Evolutionary conservation across 129 eudicot genomes (phyloP).

Genomic region (Apium graveolens): DNA sequence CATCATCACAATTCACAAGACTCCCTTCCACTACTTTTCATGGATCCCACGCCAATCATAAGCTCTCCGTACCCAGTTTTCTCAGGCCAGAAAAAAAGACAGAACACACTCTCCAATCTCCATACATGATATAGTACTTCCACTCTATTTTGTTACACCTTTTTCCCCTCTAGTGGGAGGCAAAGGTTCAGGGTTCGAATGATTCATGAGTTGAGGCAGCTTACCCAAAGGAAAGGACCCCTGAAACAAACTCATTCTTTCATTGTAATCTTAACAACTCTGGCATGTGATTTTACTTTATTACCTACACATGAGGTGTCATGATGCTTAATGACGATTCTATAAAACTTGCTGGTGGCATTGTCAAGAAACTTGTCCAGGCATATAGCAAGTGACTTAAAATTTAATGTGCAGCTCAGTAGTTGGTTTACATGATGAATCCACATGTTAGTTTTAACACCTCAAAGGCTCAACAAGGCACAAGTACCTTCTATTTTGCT

Average conservation of each 20-base stretch:
- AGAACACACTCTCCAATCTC: not conserved
- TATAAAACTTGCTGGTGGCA: not conserved
- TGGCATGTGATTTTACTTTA: not conserved
- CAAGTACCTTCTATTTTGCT: not conserved
- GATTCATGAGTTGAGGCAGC: too few relatives aligned
- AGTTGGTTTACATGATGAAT: not conserved
- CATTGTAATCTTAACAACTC: not conserved
- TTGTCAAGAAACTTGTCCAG: not conserved
- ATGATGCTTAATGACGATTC: not conserved
- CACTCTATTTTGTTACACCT: not conserved
- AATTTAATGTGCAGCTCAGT: too few relatives aligned
- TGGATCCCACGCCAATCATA: not conserved
- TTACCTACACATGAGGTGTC: not conserved
- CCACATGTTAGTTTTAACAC: not conserved
- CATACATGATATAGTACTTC: not conserved
- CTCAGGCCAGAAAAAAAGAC: not conserved
- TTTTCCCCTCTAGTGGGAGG: not conserved
- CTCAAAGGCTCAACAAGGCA: not conserved
- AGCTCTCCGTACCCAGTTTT: not conserved
- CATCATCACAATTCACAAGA: conserved; percentile 9
- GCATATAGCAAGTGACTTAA: too few relatives aligned
- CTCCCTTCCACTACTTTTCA: conserved; percentile 5
- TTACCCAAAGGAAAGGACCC: not conserved
- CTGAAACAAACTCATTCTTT: not conserved
- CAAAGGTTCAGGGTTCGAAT: not conserved